phyloP scores from a whole-genome alignment of 2,329 filamentous ascomycete species.

The Ceratocystis cacaofunesta region DNA sequence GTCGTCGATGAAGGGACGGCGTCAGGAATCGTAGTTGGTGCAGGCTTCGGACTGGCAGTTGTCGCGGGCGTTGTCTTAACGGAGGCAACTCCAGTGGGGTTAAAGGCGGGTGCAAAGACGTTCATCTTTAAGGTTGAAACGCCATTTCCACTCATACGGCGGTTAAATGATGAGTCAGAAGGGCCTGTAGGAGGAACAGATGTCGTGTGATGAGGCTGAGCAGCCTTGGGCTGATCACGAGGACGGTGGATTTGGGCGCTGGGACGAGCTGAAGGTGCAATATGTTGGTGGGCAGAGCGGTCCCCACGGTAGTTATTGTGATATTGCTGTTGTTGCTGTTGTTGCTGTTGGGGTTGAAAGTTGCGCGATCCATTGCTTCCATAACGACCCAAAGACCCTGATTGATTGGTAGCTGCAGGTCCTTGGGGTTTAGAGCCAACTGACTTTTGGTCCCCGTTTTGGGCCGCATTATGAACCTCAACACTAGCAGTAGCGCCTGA shows the following conservation, averaged over 20 bases:
- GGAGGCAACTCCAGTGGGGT: slow-evolving; percentile 40
- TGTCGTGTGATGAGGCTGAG: slow-evolving; percentile 42
- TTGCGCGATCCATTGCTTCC: slow-evolving; percentile 27
- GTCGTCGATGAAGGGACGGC: neutral
- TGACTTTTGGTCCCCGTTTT: slow-evolving; percentile 5
- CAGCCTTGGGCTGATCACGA: neutral
- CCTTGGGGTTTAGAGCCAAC: slow-evolving; percentile 19
- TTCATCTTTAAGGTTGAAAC: slow-evolving; percentile 42
- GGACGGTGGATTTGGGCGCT: slow-evolving; percentile 4
- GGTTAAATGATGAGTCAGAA: slow-evolving; percentile 37
- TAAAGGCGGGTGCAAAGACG: slow-evolving; percentile 66
- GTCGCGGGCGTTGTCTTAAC: slow-evolving; percentile 10
- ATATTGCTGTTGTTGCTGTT: slow-evolving; percentile 6
- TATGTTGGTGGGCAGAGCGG: slow-evolving; percentile 1
- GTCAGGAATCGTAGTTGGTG: neutral
- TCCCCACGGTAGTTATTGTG: slow-evolving; percentile 8
- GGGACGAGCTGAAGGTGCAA: slow-evolving; percentile 1
- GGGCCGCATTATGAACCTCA: neutral
- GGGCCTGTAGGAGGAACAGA: slow-evolving; percentile 53
- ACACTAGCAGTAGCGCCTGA: neutral
- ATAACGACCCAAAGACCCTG: slow-evolving; percentile 33
- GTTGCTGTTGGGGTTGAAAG: slow-evolving; percentile 21
- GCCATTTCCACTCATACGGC: slow-evolving; percentile 34
- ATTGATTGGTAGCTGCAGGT: slow-evolving; percentile 34
- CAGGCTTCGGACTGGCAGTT: slow-evolving; percentile 5